Base-by-base conservation (phyloP, 1,284 basidiomycete species). In the Taiwanofungus camphoratus region DNA sequence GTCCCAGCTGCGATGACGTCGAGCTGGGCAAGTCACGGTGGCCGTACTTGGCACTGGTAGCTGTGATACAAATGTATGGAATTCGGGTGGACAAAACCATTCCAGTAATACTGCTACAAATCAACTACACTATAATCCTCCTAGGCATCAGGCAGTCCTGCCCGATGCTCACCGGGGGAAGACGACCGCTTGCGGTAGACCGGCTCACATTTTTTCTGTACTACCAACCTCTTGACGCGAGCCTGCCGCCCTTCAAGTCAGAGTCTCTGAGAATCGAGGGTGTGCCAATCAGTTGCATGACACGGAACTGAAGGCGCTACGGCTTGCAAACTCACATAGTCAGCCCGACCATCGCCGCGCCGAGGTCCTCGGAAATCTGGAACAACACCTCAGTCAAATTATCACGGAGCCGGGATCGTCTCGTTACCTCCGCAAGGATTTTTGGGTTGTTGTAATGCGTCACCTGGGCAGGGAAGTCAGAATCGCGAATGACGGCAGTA, bases 381-480 rank as follows among this genome's bases (percentile, higher is more conserved):
- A 47, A 44, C 26, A 36, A 45, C 42, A 19, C 19, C 21, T 13
- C 22, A 18, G 11, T 26, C 22, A 38, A 36, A 41, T 61, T 42
- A n/a, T n/a, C n/a, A n/a, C n/a, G n/a, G n/a, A n/a, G n/a, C n/a
- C n/a, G n/a, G n/a, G n/a, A n/a, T n/a, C n/a, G n/a, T n/a, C n/a
- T n/a, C n/a, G n/a, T n/a, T 60, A 80, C 82, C 65, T 92, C 87
- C 7, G 88, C 87, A 35, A 92, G 72, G 38, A 87, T 71, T 60
- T 89, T 84, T 16, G 92, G 82, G 68, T 95, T 94, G 70, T 96
- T 92, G 78, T 86, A 90, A 74, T 99, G 95, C 3, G 95, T 98
- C 13, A 94, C 82, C 82, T 84, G 30, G 15, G 30, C 31, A 32
- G 26, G 40, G n/a, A 39, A 43, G 50, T 37, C 11, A 39, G 16